A percentile compares a stretch with the other conserved stretches of the same genome.
Conservation (phyloP, 2,329 filamentous ascomycete species). For the Diaporthe sp. region DNA sequence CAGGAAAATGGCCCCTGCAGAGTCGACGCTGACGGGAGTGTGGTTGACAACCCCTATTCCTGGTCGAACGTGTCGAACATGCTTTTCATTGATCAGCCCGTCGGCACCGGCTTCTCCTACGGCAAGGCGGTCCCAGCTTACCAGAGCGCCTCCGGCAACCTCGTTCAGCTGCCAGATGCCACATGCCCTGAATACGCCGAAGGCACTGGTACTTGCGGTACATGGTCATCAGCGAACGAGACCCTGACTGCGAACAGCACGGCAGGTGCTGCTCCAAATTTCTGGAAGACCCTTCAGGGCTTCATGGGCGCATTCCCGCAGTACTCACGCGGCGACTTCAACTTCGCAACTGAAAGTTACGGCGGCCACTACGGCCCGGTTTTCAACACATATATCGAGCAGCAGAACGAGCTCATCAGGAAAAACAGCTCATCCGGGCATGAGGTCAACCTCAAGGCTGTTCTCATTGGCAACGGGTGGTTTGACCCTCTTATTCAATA, state of each 20-base stretch:
- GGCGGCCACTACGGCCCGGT: conserved; percentile 71
- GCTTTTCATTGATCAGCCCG: conserved; percentile 73
- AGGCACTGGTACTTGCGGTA: conserved; percentile 60
- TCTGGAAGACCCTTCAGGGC: conserved; percentile 73
- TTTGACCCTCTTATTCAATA: conserved; percentile 69
- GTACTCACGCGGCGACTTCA: conserved; percentile 63
- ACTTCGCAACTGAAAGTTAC: conserved; percentile 69
- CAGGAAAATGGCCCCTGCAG: conserved; percentile 57
- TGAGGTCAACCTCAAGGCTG: conserved; percentile 62
- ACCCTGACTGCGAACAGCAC: conserved; percentile 71
- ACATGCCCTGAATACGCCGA: conserved; percentile 65
- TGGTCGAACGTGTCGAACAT: conserved; percentile 70
- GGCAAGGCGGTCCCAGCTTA: conserved; percentile 51
- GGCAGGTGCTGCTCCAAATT: conserved; percentile 65
- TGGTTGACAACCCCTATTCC: conserved; percentile 65
- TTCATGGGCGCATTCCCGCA: conserved; percentile 73
- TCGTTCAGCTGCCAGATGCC: conserved; percentile 60
- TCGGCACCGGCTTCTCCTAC: conserved; percentile 72
- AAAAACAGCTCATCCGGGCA: conserved; percentile 50
- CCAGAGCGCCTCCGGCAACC: conserved; percentile 45
- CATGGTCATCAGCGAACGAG: conserved; percentile 64
- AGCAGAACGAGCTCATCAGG: conserved; percentile 58
- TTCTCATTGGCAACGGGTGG: conserved; percentile 72
- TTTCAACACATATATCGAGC: conserved; percentile 64
- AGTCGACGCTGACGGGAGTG: conserved; percentile 58